Conservation (phyloP, 2,329 filamentous ascomycete genomes). For the Aspergillus pseudoterreus region DNA sequence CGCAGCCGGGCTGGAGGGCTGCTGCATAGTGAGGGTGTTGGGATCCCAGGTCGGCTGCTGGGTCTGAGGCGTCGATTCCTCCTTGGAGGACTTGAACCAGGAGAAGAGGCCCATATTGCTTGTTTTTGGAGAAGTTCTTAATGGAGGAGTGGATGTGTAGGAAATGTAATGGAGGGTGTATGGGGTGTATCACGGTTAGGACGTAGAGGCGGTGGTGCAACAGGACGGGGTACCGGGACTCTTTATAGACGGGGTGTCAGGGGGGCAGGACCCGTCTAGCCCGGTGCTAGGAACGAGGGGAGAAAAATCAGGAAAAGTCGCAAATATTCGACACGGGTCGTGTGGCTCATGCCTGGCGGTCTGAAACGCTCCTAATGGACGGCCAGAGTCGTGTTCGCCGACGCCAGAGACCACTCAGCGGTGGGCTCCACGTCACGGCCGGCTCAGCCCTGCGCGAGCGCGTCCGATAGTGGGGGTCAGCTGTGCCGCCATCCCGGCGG, state of each 20-base stretch:
- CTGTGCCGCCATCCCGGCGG: background rate
- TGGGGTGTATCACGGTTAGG: too few relatives aligned
- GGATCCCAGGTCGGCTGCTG: slow-evolving; percentile 22
- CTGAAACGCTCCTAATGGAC: background rate
- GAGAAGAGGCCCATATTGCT: slow-evolving; percentile 20
- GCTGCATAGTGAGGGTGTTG: slow-evolving; percentile 25
- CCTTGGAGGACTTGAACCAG: slow-evolving; percentile 24
- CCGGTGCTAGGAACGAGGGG: background rate
- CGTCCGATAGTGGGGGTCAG: background rate
- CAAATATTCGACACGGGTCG: background rate
- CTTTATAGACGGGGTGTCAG: too few relatives aligned
- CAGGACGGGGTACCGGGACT: too few relatives aligned
- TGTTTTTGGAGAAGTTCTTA: background rate
- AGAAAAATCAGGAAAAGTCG: background rate
- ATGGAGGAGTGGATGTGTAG: background rate
- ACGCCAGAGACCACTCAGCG: background rate
- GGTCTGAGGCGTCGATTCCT: slow-evolving; percentile 10
- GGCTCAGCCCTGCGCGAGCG: background rate
- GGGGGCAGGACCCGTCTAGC: too few relatives aligned
- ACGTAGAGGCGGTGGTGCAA: too few relatives aligned
- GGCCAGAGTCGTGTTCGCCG: background rate
- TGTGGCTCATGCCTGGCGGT: background rate
- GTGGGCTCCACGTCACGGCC: background rate
- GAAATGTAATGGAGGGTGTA: background rate
- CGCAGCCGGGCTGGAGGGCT: slow-evolving; percentile 22